phyloP scores from a whole-genome alignment of 2,329 filamentous ascomycete species.

The Delphinella strobiligena region DNA sequence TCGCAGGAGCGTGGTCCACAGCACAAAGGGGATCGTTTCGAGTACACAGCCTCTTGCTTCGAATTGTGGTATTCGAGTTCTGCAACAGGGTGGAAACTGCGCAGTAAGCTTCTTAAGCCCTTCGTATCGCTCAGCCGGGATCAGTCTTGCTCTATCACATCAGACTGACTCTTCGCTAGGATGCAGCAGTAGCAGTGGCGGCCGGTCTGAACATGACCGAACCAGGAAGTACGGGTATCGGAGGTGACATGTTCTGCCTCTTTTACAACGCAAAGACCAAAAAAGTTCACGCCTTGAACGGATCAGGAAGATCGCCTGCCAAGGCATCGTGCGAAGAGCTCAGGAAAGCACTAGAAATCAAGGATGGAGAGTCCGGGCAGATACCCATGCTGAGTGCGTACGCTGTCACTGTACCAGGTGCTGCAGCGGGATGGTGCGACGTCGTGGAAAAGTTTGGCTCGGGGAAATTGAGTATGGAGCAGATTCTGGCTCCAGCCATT shows the following conservation, averaged over 20 bases:
- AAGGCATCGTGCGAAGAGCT: conserved; percentile 59
- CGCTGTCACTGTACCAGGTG: conserved; percentile 77
- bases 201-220: conserved; percentile 90
- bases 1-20: conserved; percentile 83
- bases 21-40: conserved; percentile 79
- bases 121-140: neutral
- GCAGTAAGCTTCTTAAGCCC: conserved; percentile 49
- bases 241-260: conserved; percentile 93
- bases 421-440: conserved; percentile 88
- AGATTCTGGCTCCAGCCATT: conserved; percentile 74
- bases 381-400: conserved; percentile 71
- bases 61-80: conserved; percentile 71
- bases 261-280: conserved; percentile 77
- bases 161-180: conserved; percentile 37
- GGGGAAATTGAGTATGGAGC: conserved; percentile 62
- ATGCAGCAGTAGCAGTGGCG: conserved; percentile 91
- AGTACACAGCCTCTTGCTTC: conserved; percentile 84
- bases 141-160: neutral
- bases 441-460: conserved; percentile 81
- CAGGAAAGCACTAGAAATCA: conserved; percentile 55
- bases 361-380: conserved; percentile 39
- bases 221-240: conserved; percentile 84
- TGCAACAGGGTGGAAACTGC: conserved; percentile 85
- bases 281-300: conserved; percentile 78
- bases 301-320: conserved; percentile 70